Conservation (phyloP, 129 eudicot genomes). For the Silybum marianum region DNA sequence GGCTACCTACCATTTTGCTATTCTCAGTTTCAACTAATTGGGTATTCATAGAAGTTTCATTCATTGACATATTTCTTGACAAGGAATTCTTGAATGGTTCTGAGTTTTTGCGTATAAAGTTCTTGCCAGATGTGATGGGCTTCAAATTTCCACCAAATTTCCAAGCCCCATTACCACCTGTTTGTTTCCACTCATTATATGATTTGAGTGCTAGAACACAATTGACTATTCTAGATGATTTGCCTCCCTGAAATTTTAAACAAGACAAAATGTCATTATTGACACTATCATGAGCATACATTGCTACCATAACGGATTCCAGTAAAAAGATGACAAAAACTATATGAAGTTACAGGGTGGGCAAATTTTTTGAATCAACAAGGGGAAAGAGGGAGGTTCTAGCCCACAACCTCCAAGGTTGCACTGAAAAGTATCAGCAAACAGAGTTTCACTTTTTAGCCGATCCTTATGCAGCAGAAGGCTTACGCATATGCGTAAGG, state of each 20-base stretch:
- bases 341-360: not conserved
- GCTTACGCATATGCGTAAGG: too few relatives aligned
- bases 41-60: constrained; percentile 47
- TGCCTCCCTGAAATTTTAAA: constrained; percentile 72
- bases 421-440: not conserved
- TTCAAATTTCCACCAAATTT: constrained; percentile 84
- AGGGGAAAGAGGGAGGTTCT: not conserved
- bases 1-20: constrained; percentile 57
- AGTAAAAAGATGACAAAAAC: not conserved
- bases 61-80: constrained; percentile 58
- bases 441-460: too few relatives aligned
- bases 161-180: constrained; percentile 84
- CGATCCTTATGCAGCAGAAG: too few relatives aligned
- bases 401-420: not conserved
- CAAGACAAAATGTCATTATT: not conserved
- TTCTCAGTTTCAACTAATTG: constrained; percentile 46
- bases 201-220: constrained; percentile 90
- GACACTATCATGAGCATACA: constrained; percentile 11
- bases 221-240: constrained; percentile 75
- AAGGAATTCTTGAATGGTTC: constrained; percentile 76
- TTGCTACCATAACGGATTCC: constrained; percentile 4
- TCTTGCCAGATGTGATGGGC: constrained; percentile 56
- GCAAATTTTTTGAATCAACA: not conserved
- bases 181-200: constrained; percentile 76
- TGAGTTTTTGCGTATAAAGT: constrained; percentile 78